Conservation (phyloP, 768 basidiomycete genomes). For the Russula vinacea region DNA sequence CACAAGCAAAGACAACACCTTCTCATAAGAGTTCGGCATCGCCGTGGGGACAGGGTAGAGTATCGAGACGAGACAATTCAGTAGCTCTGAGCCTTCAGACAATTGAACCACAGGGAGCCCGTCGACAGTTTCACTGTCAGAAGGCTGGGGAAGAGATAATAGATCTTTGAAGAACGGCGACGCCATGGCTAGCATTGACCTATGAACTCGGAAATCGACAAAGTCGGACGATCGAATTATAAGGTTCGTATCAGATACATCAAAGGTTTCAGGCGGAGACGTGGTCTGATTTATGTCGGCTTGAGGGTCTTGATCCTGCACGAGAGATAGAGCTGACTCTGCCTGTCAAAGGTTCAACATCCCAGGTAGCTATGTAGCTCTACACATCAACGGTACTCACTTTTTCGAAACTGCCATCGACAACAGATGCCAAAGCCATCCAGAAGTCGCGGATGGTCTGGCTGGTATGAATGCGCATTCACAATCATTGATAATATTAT, state of each 20-base stretch:
- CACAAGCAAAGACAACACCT: conserved; percentile 8
- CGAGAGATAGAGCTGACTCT: not conserved
- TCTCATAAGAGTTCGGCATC: conserved; percentile 9
- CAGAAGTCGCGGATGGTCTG: conserved; percentile 7
- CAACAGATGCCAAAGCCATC: not conserved
- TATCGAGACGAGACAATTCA: conserved; percentile 12
- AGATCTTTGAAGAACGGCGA: conserved; percentile 23
- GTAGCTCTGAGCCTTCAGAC: conserved; percentile 8
- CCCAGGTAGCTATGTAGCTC: too few relatives aligned
- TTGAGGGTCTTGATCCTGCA: not conserved
- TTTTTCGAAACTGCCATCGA: not conserved
- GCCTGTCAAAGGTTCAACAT: not conserved
- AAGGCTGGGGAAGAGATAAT: conserved; percentile 21
- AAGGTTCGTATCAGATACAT: not conserved
- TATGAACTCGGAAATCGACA: conserved; percentile 17
- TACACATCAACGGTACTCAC: not conserved
- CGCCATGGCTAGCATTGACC: not conserved
- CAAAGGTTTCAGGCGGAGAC: not conserved
- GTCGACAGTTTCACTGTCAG: not conserved
- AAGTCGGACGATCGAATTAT: conserved; percentile 15
- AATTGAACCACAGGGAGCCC: conserved; percentile 8
- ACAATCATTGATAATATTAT: not conserved
- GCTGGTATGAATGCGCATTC: not conserved
- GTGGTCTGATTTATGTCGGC: not conserved
- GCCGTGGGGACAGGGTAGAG: conserved; percentile 11